phyloP scores from a whole-genome alignment of 495 filamentous ascomycete genomes.

The Glonium stellatum region DNA sequence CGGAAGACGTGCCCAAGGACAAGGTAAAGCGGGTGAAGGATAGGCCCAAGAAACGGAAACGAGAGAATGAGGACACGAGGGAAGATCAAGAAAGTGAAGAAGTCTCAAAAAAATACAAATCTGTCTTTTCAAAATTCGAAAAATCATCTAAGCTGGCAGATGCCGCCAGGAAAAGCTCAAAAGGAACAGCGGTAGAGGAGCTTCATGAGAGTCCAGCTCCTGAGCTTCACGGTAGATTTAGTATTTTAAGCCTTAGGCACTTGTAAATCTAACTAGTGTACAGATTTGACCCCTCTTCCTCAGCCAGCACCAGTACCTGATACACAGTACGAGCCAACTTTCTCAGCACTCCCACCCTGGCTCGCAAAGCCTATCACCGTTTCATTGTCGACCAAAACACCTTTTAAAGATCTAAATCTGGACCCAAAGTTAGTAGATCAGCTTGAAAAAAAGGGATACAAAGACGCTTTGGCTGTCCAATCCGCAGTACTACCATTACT shows the following conservation, averaged over 20 bases:
- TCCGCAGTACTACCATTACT: slow-evolving; percentile 72
- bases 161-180: slow-evolving; percentile 4
- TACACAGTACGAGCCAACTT: slow-evolving; percentile 43
- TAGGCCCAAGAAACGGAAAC: slow-evolving; percentile 20
- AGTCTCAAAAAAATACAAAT: slow-evolving; percentile 31
- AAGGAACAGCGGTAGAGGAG: slow-evolving; percentile 9
- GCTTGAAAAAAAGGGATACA: slow-evolving; percentile 58
- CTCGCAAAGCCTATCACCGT: slow-evolving; percentile 64
- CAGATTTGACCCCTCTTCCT: slow-evolving; percentile 61
- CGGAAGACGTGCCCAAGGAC: slow-evolving; percentile 2
- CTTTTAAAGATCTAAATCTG: slow-evolving; percentile 58
- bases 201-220: slow-evolving; percentile 28
- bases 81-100: slow-evolving; percentile 26
- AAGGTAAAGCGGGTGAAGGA: slow-evolving; percentile 9
- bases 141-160: slow-evolving; percentile 29
- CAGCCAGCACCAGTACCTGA: slow-evolving; percentile 60
- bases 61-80: slow-evolving; percentile 7
- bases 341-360: slow-evolving; percentile 62
- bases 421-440: slow-evolving; percentile 50
- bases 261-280: not conserved
- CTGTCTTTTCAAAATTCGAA: slow-evolving; percentile 36
- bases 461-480: slow-evolving; percentile 78
- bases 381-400: slow-evolving; percentile 46
- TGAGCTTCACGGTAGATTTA: slow-evolving; percentile 49
- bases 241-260: not conserved